Evolutionary conservation across 441 rosid species (phyloP).

Genomic region (Adansonia gregorii): DNA sequence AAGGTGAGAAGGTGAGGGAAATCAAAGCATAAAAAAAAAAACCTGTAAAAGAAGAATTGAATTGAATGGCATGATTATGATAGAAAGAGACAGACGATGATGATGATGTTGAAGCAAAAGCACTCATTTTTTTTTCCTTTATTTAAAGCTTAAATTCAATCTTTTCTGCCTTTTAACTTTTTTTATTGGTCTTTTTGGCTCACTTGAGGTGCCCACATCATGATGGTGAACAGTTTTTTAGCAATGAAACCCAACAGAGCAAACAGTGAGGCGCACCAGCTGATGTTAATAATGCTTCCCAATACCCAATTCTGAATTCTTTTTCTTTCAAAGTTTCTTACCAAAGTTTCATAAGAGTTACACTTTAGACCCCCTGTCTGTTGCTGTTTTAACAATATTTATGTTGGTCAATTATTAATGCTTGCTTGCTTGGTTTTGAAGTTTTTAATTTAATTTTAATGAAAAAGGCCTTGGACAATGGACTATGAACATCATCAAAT

Average conservation of each 20-base stretch:
- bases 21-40: background rate
- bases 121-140: constrained; percentile 17
- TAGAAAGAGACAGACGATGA: background rate
- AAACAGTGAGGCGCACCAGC: constrained; percentile 19
- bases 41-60: constrained; percentile 17
- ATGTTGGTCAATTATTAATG: background rate
- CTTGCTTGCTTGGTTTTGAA: constrained; percentile 10
- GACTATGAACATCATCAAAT: background rate
- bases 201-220: background rate
- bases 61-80: constrained; percentile 19
- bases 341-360: background rate
- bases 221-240: constrained; percentile 25
- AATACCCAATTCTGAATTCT: background rate
- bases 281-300: constrained; percentile 16
- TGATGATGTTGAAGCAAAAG: constrained; percentile 23
- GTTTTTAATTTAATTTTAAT: background rate
- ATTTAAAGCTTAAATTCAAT: constrained; percentile 15
- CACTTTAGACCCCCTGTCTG: too few species aligned
- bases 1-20: background rate
- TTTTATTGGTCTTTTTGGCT: too few species aligned
- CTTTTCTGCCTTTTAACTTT: background rate
- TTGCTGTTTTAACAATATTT: too few species aligned
- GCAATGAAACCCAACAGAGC: constrained; percentile 3
- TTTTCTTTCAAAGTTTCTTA: constrained; percentile 30
- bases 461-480: background rate